Evolutionary conservation across 2,329 filamentous ascomycete genomes (phyloP).

Genomic region (Phoma sp.): DNA sequence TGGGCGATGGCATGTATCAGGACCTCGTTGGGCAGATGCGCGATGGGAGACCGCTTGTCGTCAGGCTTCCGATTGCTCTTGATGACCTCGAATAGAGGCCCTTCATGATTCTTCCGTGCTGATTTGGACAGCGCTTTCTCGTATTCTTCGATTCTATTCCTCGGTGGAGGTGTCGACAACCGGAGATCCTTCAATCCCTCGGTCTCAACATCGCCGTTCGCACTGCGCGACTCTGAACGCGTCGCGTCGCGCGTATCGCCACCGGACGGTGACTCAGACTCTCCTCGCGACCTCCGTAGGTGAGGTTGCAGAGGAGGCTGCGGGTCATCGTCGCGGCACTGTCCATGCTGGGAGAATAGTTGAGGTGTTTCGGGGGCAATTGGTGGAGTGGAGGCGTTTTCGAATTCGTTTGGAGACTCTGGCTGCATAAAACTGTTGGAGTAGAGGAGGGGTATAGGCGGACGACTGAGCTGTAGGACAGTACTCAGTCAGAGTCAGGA

Average conservation of each 20-base stretch:
- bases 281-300: conserved; percentile 43
- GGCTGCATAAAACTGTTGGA: conserved; percentile 68
- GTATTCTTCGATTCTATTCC: conserved; percentile 62
- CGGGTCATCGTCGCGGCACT: conserved; percentile 53
- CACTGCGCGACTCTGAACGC: conserved; percentile 26
- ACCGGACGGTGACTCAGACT: conserved; percentile 26
- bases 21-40: conserved; percentile 85
- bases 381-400: conserved; percentile 53
- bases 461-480: conserved; percentile 62
- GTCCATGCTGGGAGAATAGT: conserved; percentile 65
- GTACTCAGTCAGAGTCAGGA: conserved; percentile 43
- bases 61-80: conserved; percentile 54
- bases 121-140: conserved; percentile 55
- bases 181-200: conserved; percentile 37
- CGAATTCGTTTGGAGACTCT: conserved; percentile 60
- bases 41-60: conserved; percentile 57
- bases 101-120: conserved; percentile 49
- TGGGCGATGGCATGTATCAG: conserved; percentile 91
- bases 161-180: conserved; percentile 47
- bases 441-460: conserved; percentile 37
- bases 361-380: conserved; percentile 44
- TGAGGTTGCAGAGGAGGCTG: conserved; percentile 52
- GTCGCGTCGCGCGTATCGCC: conserved; percentile 28
- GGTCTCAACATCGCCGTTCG: conserved; percentile 13
- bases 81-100: conserved; percentile 60